A percentile compares a stretch with the other conserved stretches of the same genome.
phyloP scores from a whole-genome alignment of 164 flowering plant genomes.

The Macadamia integrifolia region DNA sequence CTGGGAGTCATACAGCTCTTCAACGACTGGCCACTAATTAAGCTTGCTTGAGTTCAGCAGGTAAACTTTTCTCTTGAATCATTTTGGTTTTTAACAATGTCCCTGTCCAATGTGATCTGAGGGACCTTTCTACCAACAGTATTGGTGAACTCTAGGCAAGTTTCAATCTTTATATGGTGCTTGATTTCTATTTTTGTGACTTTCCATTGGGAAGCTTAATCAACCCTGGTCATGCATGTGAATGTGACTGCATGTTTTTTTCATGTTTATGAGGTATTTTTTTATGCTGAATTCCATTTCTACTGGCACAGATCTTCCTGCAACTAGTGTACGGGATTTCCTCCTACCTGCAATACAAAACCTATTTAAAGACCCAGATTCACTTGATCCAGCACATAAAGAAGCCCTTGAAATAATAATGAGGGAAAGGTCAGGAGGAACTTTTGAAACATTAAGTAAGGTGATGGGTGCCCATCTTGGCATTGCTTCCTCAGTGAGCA shows the following conservation, averaged over 20 bases:
- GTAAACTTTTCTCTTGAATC: no score
- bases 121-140: background rate
- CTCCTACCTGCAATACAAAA: conserved; percentile 87
- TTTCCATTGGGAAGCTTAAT: no score
- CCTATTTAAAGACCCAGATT: conserved; percentile 71
- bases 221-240: background rate
- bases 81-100: no score
- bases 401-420: conserved; percentile 91
- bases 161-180: no score
- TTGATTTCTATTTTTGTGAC: no score
- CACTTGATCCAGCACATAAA: conserved; percentile 94
- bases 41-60: no score
- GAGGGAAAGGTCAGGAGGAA: conserved; percentile 89
- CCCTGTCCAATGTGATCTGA: background rate
- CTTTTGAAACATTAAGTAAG: conserved; percentile 73
- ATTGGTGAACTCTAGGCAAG: no score
- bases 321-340: conserved; percentile 57
- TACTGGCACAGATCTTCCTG: conserved; percentile 57
- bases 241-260: background rate
- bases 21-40: no score
- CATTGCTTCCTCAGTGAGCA: conserved; percentile 74
- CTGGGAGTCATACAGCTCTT: no score
- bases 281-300: background rate
- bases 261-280: background rate
- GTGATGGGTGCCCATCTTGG: conserved; percentile 93